phyloP scores from a whole-genome alignment of 148 eudicot species.

The Euryodendron excelsum region DNA sequence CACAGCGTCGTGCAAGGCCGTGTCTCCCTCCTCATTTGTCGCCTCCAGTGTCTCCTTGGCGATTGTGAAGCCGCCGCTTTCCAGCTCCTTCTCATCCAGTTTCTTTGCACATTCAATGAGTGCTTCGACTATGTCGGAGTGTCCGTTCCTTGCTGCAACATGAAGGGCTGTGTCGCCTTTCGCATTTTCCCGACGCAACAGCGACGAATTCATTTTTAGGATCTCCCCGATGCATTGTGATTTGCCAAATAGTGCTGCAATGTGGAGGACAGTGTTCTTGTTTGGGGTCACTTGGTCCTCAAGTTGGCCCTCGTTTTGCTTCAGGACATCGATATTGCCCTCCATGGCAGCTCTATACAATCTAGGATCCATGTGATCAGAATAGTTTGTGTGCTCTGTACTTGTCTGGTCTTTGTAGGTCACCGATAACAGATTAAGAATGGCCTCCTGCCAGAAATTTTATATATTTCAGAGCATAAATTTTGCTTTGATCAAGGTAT shows the following conservation, averaged over 20 bases:
- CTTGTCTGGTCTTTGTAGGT: no score
- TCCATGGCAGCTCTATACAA: neutral
- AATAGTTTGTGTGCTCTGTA: no score
- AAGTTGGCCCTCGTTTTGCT: neutral
- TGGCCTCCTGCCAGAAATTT: no score
- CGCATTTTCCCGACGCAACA: neutral
- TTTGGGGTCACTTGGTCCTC: neutral
- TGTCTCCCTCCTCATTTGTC: neutral
- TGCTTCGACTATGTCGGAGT: neutral
- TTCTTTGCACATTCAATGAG: neutral
- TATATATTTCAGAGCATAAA: no score
- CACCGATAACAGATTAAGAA: no score
- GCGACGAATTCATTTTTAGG: neutral
- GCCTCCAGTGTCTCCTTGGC: neutral
- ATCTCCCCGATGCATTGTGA: neutral
- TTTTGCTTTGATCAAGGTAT: no score
- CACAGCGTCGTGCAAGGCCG: slow-evolving; percentile 2
- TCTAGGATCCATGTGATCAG: neutral
- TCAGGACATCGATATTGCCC: neutral
- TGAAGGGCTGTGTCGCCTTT: neutral
- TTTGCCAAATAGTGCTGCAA: neutral
- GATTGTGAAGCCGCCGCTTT: neutral
- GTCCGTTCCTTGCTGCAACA: slow-evolving; percentile 5
- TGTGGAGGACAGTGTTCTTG: neutral
- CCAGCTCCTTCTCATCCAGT: neutral